These are phyloP conservation scores for Hericium alpestre DNA, from an alignment of 768 basidiomycete genomes.

Conservation along the genomic window DNA sequence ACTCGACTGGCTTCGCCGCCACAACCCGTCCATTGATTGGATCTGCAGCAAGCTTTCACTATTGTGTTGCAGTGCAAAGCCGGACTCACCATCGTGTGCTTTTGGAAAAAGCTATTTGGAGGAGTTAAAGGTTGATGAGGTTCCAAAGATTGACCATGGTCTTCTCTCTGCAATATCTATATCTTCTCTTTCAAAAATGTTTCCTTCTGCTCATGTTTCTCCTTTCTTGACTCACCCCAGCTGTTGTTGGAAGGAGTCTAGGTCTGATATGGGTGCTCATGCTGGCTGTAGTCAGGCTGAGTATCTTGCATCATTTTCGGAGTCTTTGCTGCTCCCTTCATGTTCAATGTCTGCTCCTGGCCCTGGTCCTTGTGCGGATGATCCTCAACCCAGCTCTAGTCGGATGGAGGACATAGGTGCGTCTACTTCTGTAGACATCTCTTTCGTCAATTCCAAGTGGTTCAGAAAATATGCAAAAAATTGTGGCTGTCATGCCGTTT, in stretches of 20 bases:
- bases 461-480: not conserved
- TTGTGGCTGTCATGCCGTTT: not conserved
- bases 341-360: not conserved
- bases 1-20: slow-evolving; percentile 11
- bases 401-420: not conserved
- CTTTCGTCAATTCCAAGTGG: not conserved
- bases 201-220: not conserved
- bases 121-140: not conserved
- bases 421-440: not conserved
- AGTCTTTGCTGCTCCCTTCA: not conserved
- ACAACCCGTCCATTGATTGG: slow-evolving; percentile 16
- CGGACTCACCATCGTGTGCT: not conserved
- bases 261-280: not conserved
- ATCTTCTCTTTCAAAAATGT: not conserved
- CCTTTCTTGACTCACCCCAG: not conserved
- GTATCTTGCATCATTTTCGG: not conserved
- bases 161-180: not conserved
- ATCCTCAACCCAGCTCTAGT: not conserved
- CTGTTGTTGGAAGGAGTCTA: not conserved
- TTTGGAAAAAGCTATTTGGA: slow-evolving; percentile 1
- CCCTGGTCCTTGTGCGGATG: not conserved
- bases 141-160: not conserved
- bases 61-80: slow-evolving; percentile 1
- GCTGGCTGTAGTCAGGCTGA: not conserved
- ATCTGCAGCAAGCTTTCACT: not conserved